A percentile compares a stretch with the other conserved stretches of the same genome.
Evolutionary conservation across 2,329 filamentous ascomycete genomes (phyloP).

Genomic region (Colletotrichum tropicicola): DNA sequence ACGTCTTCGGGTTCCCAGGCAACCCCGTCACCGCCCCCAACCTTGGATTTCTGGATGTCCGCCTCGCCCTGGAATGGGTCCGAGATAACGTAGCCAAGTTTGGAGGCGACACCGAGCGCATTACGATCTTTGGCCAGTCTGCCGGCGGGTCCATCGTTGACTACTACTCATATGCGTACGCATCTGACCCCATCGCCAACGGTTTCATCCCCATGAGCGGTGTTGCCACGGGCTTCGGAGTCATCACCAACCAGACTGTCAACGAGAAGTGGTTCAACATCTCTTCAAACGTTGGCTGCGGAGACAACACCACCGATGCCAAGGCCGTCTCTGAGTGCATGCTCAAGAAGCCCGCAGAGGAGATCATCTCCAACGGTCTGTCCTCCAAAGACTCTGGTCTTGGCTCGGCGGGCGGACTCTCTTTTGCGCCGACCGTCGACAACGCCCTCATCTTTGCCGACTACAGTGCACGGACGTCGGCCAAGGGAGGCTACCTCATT

Average conservation of each 20-base stretch:
- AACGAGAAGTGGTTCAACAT: conserved; percentile 31
- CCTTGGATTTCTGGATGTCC: conserved; percentile 32
- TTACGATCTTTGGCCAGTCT: conserved; percentile 40
- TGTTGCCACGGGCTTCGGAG: conserved; percentile 28
- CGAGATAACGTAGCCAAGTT: conserved; percentile 32
- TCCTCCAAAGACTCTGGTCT: neutral
- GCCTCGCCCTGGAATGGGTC: conserved; percentile 34
- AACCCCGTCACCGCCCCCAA: conserved; percentile 27
- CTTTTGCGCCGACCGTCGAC: conserved; percentile 17
- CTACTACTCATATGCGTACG: conserved; percentile 59
- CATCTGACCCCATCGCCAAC: conserved; percentile 55
- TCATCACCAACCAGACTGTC: conserved; percentile 35
- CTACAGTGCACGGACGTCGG: conserved; percentile 17
- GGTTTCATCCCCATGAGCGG: conserved; percentile 57
- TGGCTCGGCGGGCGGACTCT: neutral
- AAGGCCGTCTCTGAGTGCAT: conserved; percentile 33
- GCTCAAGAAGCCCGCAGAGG: conserved; percentile 9
- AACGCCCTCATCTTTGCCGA: conserved; percentile 17
- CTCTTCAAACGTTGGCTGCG: conserved; percentile 36
- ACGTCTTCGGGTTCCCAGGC: conserved; percentile 52
- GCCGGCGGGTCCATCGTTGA: conserved; percentile 46
- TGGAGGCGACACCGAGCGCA: conserved; percentile 32
- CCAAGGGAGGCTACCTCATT: conserved; percentile 31
- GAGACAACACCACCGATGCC: conserved; percentile 33
- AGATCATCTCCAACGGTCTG: conserved; percentile 4